Base-by-base conservation (phyloP, 192 early-diverging fungal species). In the Kickxella alabastrina region DNA sequence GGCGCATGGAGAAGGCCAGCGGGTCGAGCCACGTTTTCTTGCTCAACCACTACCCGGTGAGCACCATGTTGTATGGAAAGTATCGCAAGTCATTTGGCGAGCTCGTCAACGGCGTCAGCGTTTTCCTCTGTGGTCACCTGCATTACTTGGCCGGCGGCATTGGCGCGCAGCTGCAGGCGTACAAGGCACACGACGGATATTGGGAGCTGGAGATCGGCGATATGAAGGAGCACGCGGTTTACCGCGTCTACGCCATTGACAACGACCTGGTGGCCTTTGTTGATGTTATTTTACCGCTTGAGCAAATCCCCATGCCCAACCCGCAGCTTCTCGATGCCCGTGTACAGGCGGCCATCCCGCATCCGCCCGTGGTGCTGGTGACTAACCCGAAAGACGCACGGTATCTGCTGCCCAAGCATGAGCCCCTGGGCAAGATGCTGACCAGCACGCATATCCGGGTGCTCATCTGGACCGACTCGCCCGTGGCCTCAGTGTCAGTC, bases 311-410 rank as follows among this genome's bases (percentile, higher is more conserved):
- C 4, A 54, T 81, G 38, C 52, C 63, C 22, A 62, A 69, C 53
- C 64, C 63, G 3, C 34, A 47, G 40, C 36, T 57, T 49, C 79
- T 64, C 13, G 57, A 57, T 12, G 43, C 40, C 8, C 18, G 29
- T 2, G 18, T 57, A 2, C 34, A 43, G 19, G 10, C 10, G 21
- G 59, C 64, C 4, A 37, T 81, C 37, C 70, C 84, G 29, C 82
- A 81, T 9, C 71, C 83, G 18, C 93, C 93, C 3, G 74, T 92
- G 0, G 79, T 96, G 9, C 64, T 93, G 13, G 79, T 92, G 10
- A 92, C 93, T 0, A 90, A 91, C 46, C 93, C 93, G 26, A 92
- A 95, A 47, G 89, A 95, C 54, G 84, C 85, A 1, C 74, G 85
- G 21, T 95, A 80, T 57, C 44, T 83, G 38, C 69, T 92, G 42